phyloP scores from a whole-genome alignment of 2,329 filamentous ascomycete species.

The Cladobotryum mycophilum region DNA sequence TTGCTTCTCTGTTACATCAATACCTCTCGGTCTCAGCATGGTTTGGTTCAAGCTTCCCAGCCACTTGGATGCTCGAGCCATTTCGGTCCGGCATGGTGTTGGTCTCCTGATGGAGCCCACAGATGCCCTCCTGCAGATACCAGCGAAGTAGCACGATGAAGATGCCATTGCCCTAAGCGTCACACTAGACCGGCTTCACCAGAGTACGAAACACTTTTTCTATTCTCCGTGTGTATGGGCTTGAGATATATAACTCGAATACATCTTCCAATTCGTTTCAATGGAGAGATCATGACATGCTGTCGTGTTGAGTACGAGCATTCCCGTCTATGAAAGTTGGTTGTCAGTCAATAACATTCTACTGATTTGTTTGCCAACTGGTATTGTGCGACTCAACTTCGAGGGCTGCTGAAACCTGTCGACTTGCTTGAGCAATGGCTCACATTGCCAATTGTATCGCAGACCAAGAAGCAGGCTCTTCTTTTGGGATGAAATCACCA shows the following conservation, averaged over 20 bases:
- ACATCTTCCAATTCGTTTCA: no score
- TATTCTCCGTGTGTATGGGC: no score
- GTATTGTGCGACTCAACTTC: background rate
- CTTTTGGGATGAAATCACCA: slow-evolving; percentile 44
- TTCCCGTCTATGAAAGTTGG: no score
- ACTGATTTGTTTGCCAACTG: background rate
- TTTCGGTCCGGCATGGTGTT: slow-evolving; percentile 7
- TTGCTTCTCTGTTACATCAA: background rate
- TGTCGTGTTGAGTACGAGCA: no score
- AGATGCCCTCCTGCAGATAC: slow-evolving; percentile 4
- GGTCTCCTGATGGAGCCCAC: slow-evolving; percentile 4
- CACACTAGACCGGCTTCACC: no score
- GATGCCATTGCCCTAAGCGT: background rate
- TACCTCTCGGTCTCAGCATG: slow-evolving; percentile 13
- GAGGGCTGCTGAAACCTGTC: background rate
- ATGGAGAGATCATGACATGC: no score
- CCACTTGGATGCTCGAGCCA: slow-evolving; percentile 12
- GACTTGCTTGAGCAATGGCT: slow-evolving; percentile 40
- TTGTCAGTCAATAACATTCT: no score
- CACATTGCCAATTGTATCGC: slow-evolving; percentile 57
- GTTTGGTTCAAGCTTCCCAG: slow-evolving; percentile 13
- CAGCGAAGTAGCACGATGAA: slow-evolving; percentile 8
- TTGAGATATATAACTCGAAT: no score
- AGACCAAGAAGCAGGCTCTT: slow-evolving; percentile 43
- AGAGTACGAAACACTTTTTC: no score